These are phyloP conservation scores for Penicillium palitans DNA, from an alignment of 2,329 filamentous ascomycete species.

Conservation along the genomic window DNA sequence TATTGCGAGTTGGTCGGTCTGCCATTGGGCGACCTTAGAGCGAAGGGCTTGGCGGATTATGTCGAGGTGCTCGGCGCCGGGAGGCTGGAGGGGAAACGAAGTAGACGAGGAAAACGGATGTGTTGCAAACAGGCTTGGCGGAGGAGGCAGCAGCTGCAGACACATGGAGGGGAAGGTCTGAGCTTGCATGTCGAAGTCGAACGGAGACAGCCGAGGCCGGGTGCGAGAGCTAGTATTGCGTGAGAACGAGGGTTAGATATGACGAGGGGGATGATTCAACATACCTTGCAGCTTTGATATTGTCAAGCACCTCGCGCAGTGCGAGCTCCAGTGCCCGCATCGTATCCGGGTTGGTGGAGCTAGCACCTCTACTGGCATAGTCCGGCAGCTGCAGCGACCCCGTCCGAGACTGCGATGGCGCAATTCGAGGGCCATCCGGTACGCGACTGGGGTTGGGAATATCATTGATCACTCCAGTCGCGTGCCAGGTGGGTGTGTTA, in stretches of 20 bases:
- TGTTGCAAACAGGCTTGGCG: conserved; percentile 77
- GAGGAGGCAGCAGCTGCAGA: conserved; percentile 75
- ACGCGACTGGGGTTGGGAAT: conserved; percentile 57
- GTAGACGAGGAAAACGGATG: conserved; percentile 74
- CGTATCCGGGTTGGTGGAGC: conserved; percentile 73
- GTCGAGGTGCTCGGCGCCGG: conserved; percentile 70
- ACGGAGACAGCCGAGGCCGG: conserved; percentile 49
- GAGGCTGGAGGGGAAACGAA: conserved; percentile 79
- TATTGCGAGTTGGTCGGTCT: conserved; percentile 45
- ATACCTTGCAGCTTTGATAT: conserved; percentile 79
- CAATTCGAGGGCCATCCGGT: conserved; percentile 37
- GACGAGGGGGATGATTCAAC: conserved; percentile 29
- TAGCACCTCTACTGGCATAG: conserved; percentile 63
- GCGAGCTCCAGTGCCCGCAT: conserved; percentile 81
- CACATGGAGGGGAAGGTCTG: conserved; percentile 85
- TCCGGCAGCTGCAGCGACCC: conserved; percentile 41
- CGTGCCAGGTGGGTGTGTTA: conserved; percentile 70
- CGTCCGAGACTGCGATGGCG: conserved; percentile 35
- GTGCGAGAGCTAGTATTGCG: conserved; percentile 43
- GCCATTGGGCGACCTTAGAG: conserved; percentile 68
- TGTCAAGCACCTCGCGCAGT: conserved; percentile 76
- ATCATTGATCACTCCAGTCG: conserved; percentile 76
- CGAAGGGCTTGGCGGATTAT: conserved; percentile 68
- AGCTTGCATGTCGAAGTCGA: conserved; percentile 80
- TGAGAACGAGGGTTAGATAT: conserved; percentile 10